A percentile compares a stretch with the other conserved stretches of the same genome.
These are phyloP conservation scores for Hibiscus tridactylites DNA, from an alignment of 345 rosid species.

Conservation along the genomic window DNA sequence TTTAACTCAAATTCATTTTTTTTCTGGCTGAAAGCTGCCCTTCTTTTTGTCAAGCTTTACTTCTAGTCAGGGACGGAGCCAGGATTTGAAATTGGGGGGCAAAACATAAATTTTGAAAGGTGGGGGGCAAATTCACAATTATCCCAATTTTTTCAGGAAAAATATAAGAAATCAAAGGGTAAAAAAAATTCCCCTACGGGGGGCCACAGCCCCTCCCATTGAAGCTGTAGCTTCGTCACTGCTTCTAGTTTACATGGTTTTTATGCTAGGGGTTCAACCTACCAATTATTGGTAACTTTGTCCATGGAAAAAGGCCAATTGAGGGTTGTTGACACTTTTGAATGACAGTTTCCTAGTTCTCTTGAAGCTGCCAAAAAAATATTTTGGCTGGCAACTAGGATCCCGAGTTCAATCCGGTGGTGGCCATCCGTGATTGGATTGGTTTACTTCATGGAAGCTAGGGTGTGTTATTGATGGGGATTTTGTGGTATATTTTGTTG, in stretches of 20 bases:
- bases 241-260: background rate
- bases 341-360: background rate
- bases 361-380: background rate
- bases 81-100: too few species aligned
- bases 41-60: background rate
- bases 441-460: background rate
- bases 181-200: too few species aligned
- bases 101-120: too few species aligned
- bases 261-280: background rate
- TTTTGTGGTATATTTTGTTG: background rate
- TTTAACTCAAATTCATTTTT: too few species aligned
- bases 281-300: background rate
- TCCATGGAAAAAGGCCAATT: background rate
- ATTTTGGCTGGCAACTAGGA: background rate
- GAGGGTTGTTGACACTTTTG: background rate
- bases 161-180: too few species aligned
- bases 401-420: background rate
- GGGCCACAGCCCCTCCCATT: too few species aligned
- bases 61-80: background rate
- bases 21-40: background rate
- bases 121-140: too few species aligned
- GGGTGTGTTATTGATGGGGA: background rate
- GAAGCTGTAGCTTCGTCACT: too few species aligned
- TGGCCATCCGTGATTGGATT: background rate
- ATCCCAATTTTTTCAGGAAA: too few species aligned